Conservation (phyloP, 2,329 filamentous ascomycete species). For the Epichloe amarillans region DNA sequence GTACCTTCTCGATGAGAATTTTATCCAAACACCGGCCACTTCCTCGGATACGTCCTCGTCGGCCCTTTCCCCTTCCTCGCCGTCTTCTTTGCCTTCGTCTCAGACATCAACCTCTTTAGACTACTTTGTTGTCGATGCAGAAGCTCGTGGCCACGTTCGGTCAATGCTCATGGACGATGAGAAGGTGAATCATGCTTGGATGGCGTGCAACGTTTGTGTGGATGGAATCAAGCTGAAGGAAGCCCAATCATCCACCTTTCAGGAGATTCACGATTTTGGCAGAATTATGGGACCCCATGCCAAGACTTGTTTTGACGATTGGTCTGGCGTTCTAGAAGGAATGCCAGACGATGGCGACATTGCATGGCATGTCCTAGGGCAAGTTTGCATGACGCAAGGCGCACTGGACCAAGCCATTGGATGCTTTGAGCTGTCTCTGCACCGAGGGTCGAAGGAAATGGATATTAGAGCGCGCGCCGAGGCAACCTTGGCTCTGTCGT, state of each 20-base stretch:
- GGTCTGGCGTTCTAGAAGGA: constrained; percentile 9
- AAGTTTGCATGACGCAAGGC: constrained; percentile 16
- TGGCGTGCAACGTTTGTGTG: constrained; percentile 14
- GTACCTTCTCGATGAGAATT: constrained; percentile 13
- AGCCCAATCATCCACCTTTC: constrained; percentile 9
- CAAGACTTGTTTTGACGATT: constrained; percentile 15
- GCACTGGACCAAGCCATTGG: constrained; percentile 13
- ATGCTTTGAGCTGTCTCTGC: constrained; percentile 14
- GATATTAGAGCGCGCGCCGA: constrained; percentile 11
- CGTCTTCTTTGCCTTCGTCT: constrained; percentile 9
- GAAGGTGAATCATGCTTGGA: constrained; percentile 11
- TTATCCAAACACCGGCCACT: constrained; percentile 10
- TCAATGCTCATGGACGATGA: constrained; percentile 9
- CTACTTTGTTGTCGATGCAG: constrained; percentile 12
- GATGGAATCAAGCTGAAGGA: constrained; percentile 11
- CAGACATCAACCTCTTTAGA: constrained; percentile 9
- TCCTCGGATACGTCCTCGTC: constrained; percentile 4
- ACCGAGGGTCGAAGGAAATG: constrained; percentile 5
- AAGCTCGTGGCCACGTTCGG: constrained; percentile 12
- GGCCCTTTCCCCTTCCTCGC: constrained; percentile 7
- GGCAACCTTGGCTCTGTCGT: constrained; percentile 11
- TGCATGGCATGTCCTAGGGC: constrained; percentile 24
- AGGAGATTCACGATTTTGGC: constrained; percentile 13
- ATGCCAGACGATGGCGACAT: constrained; percentile 18
- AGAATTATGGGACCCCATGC: constrained; percentile 16